phyloP scores from a whole-genome alignment of 148 eudicot species.

The Chenopodium quinoa region DNA sequence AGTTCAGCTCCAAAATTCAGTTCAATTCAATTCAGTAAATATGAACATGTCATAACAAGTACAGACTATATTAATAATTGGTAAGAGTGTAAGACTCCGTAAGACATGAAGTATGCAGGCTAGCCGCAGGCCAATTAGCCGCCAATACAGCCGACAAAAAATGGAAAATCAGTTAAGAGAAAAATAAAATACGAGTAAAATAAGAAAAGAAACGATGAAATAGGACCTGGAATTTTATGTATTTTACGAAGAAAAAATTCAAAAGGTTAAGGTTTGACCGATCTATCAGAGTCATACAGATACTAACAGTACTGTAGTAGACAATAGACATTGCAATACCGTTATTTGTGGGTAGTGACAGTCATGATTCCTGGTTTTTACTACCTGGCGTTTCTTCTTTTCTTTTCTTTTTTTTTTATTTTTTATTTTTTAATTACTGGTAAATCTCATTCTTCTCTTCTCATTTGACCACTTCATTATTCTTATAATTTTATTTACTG shows the following conservation, averaged over 20 bases:
- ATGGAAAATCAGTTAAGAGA: background rate
- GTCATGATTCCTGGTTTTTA: conserved; percentile 15
- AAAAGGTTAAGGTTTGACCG: conserved; percentile 26
- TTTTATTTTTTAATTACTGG: background rate
- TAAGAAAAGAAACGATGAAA: background rate
- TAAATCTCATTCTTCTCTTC: background rate
- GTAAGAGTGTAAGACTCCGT: too few relatives aligned
- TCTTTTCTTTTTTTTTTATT: background rate
- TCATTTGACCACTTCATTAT: background rate
- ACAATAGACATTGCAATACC: conserved; percentile 17
- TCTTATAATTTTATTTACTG: background rate
- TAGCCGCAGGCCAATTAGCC: background rate
- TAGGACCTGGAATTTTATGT: background rate
- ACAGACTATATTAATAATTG: too few relatives aligned
- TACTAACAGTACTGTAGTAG: too few relatives aligned
- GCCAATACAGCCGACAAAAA: conserved; percentile 16
- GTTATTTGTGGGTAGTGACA: conserved; percentile 31
- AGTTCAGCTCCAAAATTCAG: too few relatives aligned
- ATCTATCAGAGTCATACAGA: background rate
- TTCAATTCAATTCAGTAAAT: too few relatives aligned
- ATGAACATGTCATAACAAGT: too few relatives aligned
- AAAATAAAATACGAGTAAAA: background rate
- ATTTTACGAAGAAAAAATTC: background rate
- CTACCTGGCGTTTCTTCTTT: conserved; percentile 18
- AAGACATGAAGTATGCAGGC: background rate